These are phyloP conservation scores for Tribonema minus DNA, from an alignment of 108 stramenopile genomes.

Conservation along the genomic window DNA sequence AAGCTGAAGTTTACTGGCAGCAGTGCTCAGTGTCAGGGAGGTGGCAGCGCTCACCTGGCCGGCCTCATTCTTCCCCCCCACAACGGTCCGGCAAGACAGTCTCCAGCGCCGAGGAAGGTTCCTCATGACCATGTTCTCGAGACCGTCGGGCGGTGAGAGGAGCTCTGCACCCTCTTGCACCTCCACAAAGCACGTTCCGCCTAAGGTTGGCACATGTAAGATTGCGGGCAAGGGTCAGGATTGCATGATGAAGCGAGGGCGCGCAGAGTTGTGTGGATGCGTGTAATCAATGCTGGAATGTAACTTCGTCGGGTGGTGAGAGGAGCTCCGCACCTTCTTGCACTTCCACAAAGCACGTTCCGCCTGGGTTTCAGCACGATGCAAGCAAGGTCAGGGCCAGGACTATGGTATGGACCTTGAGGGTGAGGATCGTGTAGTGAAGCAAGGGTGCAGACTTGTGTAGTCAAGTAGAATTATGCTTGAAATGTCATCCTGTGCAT, in stretches of 20 bases:
- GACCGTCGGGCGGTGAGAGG: slow-evolving; percentile 8
- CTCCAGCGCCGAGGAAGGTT: slow-evolving; percentile 35
- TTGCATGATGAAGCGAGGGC: too few relatives aligned
- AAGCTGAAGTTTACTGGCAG: too few relatives aligned
- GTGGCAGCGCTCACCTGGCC: background rate
- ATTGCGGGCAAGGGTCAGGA: too few relatives aligned
- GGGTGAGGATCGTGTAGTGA: too few relatives aligned
- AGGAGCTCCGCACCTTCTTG: slow-evolving; percentile 31
- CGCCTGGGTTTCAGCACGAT: background rate
- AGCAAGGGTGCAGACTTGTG: too few relatives aligned
- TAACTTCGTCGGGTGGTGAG: background rate
- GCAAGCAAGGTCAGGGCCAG: too few relatives aligned
- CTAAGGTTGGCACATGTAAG: background rate
- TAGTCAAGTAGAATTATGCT: too few relatives aligned
- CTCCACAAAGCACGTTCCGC: slow-evolving; percentile 48
- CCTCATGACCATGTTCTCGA: slow-evolving; percentile 34
- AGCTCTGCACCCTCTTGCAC: slow-evolving; percentile 33
- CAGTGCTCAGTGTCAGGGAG: too few relatives aligned
- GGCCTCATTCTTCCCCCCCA: slow-evolving; percentile 1
- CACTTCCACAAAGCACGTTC: slow-evolving; percentile 48
- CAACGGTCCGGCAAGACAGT: slow-evolving; percentile 24
- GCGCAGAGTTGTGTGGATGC: too few relatives aligned
- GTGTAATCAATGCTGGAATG: too few relatives aligned
- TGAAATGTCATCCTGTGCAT: too few relatives aligned
- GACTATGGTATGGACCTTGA: too few relatives aligned